Base-by-base conservation (phyloP, 2,329 filamentous ascomycete species). In the Sarocladium strictum region DNA sequence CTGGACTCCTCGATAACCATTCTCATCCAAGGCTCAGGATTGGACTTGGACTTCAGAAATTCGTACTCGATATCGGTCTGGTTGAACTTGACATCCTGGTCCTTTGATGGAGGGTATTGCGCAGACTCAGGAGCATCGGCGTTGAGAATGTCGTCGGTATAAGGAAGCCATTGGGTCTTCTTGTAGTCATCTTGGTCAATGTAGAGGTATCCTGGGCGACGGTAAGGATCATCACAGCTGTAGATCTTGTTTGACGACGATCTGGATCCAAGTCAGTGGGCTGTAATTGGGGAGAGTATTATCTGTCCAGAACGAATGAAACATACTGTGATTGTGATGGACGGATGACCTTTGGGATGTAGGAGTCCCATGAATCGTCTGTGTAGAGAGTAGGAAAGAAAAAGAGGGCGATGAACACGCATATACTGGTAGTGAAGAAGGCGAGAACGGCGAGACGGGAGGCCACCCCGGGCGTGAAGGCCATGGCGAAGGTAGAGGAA, bases 121-220 rank as follows among this genome's bases (percentile, higher is more conserved):
- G 50, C 50, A 27, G 35, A 24, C 50, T 53, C 50, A 5, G 50
- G 50, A 26, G 32, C 50, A 27, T 38, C 33, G 23, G 50, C 50
- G n/a, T 53, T 40, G 33, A 53, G 35, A 27, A 53, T 27, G 3
- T 38, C 35, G 21, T 53, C 50, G 21, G 50, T 53, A n/a, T 53
- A 53, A 3, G 50, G 50, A 27, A 53, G 32, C 50, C 50, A 53
- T 12, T 29, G 32, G 9, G 50, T 53, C n/a, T 35, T 29, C 24
- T 53, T 38, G 50, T 53, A 53, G 21, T 53, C 50, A 10, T 53
- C 50, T 14, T 38, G 50, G 21, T 53, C 50, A 23, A 53, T 53
- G 33, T 40, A 53, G 23, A 53, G 50, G 19, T 53, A 53, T 7
- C 50, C 50, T 24, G 50, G 50, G 19, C 50, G 50, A 15, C 50